Evolutionary conservation across 1,284 basidiomycete species (phyloP).

Genomic region (Anthracocystis walkeri): DNA sequence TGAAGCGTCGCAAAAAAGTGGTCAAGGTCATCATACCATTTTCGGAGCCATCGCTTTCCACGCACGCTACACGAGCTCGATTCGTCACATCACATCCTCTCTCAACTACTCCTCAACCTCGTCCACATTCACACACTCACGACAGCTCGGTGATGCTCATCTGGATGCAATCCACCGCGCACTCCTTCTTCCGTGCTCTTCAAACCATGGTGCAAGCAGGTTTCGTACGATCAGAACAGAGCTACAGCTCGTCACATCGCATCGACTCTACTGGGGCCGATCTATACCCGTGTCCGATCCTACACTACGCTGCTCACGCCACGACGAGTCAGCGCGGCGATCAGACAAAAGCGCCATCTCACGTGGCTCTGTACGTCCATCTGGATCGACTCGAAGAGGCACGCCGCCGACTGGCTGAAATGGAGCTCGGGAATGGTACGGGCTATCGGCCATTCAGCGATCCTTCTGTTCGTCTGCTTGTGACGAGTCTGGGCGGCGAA

Average conservation of each 20-base stretch:
- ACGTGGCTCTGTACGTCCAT: conserved; percentile 35
- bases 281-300: conserved; percentile 27
- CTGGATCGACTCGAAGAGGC: conserved; percentile 27
- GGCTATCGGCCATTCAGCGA: conserved; percentile 28
- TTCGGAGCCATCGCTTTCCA: conserved; percentile 21
- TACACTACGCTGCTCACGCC: conserved; percentile 29
- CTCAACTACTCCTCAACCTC: neutral
- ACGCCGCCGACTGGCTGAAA: conserved; percentile 10
- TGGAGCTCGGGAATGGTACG: conserved; percentile 14
- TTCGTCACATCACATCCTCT: conserved; percentile 7
- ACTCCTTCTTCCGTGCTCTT: conserved; percentile 18
- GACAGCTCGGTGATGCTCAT: conserved; percentile 6
- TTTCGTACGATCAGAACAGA: neutral
- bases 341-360: conserved; percentile 5
- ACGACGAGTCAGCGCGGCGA: neutral
- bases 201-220: conserved; percentile 23
- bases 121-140: neutral
- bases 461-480: conserved; percentile 19
- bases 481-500: conserved; percentile 26
- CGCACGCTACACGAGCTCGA: conserved; percentile 19
- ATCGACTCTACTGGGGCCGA: neutral
- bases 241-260: neutral
- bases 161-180: conserved; percentile 40
- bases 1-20: conserved; percentile 24
- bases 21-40: conserved; percentile 48